Evolutionary conservation across 2,329 filamentous ascomycete genomes (phyloP).

Genomic region (Ambrosiella beaveri): DNA sequence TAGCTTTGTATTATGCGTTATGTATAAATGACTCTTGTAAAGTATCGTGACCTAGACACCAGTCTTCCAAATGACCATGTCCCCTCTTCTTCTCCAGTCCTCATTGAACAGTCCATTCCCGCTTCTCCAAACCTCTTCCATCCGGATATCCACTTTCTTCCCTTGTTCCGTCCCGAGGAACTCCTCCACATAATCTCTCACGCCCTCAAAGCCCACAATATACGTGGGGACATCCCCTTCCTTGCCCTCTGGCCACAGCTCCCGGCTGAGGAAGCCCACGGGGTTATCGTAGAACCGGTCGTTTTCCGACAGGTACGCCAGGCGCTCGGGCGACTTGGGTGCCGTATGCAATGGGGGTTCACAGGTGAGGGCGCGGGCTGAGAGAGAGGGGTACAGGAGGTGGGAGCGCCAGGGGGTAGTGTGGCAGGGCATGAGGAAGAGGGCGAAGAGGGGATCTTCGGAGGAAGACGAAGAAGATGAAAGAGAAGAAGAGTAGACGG

Average conservation of each 20-base stretch:
- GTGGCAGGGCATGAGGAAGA: conserved; percentile 91
- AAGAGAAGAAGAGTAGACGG: conserved; percentile 51
- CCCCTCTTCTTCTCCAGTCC: conserved; percentile 38
- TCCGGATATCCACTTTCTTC: conserved; percentile 23
- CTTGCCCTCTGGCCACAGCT: conserved; percentile 27
- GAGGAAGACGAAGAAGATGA: conserved; percentile 23
- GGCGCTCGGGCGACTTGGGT: conserved; percentile 43
- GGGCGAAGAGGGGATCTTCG: conserved; percentile 14
- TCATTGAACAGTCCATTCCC: conserved; percentile 48
- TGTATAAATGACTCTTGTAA: not conserved
- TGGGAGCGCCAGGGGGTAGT: conserved; percentile 89
- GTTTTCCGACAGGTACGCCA: conserved; percentile 67
- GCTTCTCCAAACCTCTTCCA: conserved; percentile 34
- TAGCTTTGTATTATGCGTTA: not conserved
- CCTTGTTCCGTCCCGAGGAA: conserved; percentile 27
- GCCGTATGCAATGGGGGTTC: conserved; percentile 62
- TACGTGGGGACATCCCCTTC: conserved; percentile 32
- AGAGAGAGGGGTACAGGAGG: conserved; percentile 55
- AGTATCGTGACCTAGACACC: not conserved
- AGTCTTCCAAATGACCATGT: conserved; percentile 41
- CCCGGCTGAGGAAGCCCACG: conserved; percentile 33
- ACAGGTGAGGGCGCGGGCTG: conserved; percentile 74
- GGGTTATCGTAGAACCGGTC: conserved; percentile 70
- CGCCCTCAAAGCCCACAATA: conserved; percentile 44
- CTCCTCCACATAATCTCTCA: conserved; percentile 26